These are phyloP conservation scores for Globisporangium cederbergense DNA, from an alignment of 352 stramenopile genomes.

Conservation along the genomic window DNA sequence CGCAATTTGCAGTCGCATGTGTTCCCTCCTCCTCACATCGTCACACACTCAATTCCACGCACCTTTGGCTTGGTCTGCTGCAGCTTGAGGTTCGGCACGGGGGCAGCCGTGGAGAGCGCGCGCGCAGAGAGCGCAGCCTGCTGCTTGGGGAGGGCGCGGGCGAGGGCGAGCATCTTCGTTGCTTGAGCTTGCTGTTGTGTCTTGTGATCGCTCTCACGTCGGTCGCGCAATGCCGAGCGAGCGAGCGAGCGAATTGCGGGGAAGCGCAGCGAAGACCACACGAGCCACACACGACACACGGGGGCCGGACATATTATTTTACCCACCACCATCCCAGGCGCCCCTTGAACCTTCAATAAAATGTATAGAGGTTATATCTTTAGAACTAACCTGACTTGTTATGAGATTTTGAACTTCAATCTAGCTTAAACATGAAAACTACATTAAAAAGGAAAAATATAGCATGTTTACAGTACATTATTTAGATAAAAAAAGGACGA, in stretches of 20 bases:
- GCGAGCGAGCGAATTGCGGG: neutral
- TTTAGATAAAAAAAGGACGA: neutral
- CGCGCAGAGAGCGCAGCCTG: constrained; percentile 40
- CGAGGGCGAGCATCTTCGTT: constrained; percentile 12
- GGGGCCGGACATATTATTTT: constrained; percentile 12
- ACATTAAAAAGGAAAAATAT: neutral
- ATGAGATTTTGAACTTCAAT: neutral
- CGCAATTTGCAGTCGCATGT: neutral
- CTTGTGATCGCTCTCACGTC: constrained; percentile 13
- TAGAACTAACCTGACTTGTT: neutral
- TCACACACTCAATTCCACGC: constrained; percentile 10
- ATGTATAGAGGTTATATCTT: neutral
- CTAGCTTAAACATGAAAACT: too few relatives aligned
- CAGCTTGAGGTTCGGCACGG: constrained; percentile 63
- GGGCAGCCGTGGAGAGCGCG: constrained; percentile 44
- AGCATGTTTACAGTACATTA: neutral
- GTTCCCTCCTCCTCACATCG: neutral
- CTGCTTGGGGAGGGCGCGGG: constrained; percentile 25
- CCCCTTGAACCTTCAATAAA: constrained; percentile 2
- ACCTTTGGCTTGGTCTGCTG: constrained; percentile 76
- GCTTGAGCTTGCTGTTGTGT: neutral
- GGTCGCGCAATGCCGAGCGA: constrained; percentile 10
- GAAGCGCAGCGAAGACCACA: constrained; percentile 7
- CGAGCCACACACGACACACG: constrained; percentile 3
- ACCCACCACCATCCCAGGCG: constrained; percentile 8